Evolutionary conservation across 225 moss, liverwort and hornwort species (phyloP).

Genomic region (Rhytidiadelphus loreus): DNA sequence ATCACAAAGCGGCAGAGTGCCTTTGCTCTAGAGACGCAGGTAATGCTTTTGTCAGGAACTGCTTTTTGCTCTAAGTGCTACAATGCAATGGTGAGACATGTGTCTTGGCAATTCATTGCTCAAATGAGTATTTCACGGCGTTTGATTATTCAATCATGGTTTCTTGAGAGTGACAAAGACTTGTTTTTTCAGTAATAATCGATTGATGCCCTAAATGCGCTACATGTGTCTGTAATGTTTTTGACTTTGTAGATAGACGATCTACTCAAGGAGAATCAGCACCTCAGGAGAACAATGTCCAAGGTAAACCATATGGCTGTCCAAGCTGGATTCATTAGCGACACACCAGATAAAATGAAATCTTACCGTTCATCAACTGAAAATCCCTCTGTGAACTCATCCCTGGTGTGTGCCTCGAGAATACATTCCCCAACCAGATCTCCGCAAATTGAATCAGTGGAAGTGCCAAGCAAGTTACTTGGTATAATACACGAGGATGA

Average conservation of each 20-base stretch:
- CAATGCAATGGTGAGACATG: neutral
- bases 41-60: neutral
- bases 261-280: slow-evolving; percentile 20
- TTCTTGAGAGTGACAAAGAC: neutral
- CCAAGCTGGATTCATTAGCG: neutral
- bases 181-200: neutral
- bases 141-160: neutral
- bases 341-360: neutral
- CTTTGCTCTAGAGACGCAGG: slow-evolving; percentile 16
- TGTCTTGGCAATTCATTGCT: neutral
- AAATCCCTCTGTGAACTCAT: neutral
- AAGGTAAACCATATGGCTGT: slow-evolving; percentile 17
- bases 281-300: slow-evolving; percentile 9
- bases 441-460: neutral
- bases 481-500: neutral
- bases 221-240: neutral
- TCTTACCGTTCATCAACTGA: neutral
- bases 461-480: neutral
- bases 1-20: slow-evolving; percentile 4
- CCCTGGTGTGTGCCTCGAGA: neutral
- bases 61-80: neutral
- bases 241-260: slow-evolving; percentile 7
- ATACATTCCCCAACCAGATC: neutral
- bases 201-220: neutral
- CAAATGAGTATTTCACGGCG: neutral